Base-by-base conservation (phyloP, 164 flowering plant species). In the Liriodendron chinense region DNA sequence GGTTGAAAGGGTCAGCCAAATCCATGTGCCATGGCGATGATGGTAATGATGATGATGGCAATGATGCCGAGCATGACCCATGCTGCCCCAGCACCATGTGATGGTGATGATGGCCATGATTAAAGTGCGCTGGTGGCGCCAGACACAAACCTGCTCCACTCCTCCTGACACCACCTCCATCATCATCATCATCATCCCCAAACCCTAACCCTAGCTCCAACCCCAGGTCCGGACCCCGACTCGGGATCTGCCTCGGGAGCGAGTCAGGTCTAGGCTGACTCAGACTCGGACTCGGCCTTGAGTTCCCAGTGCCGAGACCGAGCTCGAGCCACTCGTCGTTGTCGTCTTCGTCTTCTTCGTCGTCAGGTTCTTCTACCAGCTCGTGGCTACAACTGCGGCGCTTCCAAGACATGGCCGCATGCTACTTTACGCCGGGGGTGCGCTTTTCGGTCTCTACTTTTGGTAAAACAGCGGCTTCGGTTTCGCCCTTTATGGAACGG, bases 161-260 rank as follows among this genome's bases (percentile, higher is more conserved):
- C 59, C 71, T 18, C 7, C 61, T 57, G 49, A 77, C 50, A 47
- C 72, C 65, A 25, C 47, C 59, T 34, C 43, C 43, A 34, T 34
- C 43, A 34, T 34, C 43, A 34, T 34, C 43, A 34, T 34, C 43
- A 67, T 73, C 64, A 71, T 76, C 72, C 62, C 34, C 59, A 69
- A 74, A 63, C 74, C 77, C 79, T 70, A 77, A 72, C 68, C 81
- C 82, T 75, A 79, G 69, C 59, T 75, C 76, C 62, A 76, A 65
- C 43, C 57, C 84, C 65, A 67, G 69, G 20, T 28, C 47, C 20
- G n/a, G 47, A 7, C 18, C 47, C 20, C 20, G 47, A 1, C 43
- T 34, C 43, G 14, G 26, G 28, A 18, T 16, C 10, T 53, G 22
- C 68, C 24, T 59, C 13, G 28, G 43, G 43, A 34, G 43, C 43